Conservation (phyloP, 345 rosid species). For the Bruguiera gymnorhiza region DNA sequence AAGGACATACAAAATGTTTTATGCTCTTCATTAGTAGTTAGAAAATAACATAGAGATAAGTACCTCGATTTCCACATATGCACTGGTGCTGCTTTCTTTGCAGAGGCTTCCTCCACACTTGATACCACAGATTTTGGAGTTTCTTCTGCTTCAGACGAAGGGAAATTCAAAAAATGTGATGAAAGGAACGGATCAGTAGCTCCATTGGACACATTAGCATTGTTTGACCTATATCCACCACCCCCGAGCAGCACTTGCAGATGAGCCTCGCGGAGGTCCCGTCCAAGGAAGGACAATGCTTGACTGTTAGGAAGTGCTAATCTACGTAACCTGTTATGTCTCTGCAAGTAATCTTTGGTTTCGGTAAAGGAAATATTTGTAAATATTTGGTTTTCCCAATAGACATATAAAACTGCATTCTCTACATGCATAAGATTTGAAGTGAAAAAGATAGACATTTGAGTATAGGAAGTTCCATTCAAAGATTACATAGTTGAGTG, state of each 20-base stretch:
- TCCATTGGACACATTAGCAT: conserved; percentile 37
- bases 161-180: conserved; percentile 50
- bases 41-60: not conserved
- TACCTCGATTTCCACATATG: conserved; percentile 60
- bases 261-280: conserved; percentile 66
- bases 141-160: conserved; percentile 51
- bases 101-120: conserved; percentile 27
- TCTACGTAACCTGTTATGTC: conserved; percentile 53
- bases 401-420: not conserved
- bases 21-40: not conserved
- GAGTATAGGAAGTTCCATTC: not conserved
- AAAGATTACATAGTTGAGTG: not conserved
- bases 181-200: conserved; percentile 56
- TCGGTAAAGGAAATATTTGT: conserved; percentile 35
- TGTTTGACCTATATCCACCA: conserved; percentile 50
- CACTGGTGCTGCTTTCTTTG: conserved; percentile 31
- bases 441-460: not conserved
- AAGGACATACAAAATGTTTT: not conserved
- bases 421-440: not conserved
- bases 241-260: conserved; percentile 58
- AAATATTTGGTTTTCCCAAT: conserved; percentile 5
- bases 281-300: conserved; percentile 50
- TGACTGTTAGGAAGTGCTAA: conserved; percentile 59
- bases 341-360: conserved; percentile 57
- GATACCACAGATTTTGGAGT: conserved; percentile 43